These are phyloP conservation scores for Monosporascus ibericus DNA, from an alignment of 2,329 filamentous ascomycete genomes.

Conservation along the genomic window DNA sequence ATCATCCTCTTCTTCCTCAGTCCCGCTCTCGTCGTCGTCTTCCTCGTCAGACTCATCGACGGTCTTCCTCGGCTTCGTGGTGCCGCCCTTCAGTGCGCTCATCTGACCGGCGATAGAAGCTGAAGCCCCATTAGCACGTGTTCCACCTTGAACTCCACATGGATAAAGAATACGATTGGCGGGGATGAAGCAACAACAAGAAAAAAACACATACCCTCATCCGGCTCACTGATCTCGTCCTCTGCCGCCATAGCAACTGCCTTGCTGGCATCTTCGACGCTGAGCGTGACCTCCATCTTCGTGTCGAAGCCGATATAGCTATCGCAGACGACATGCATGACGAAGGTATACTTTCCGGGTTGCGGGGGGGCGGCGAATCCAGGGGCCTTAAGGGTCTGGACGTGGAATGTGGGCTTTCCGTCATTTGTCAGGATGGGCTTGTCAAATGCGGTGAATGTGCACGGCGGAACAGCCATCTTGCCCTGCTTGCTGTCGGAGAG, in stretches of 20 bases:
- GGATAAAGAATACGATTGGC: too few relatives aligned
- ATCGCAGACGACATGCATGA: constrained; percentile 89
- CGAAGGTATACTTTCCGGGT: constrained; percentile 87
- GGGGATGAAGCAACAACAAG: too few relatives aligned
- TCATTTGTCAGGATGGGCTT: constrained; percentile 75
- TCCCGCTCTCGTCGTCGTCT: constrained; percentile 80
- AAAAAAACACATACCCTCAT: constrained; percentile 68
- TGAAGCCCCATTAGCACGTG: constrained; percentile 33
- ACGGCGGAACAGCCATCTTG: constrained; percentile 93
- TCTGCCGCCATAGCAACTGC: constrained; percentile 74
- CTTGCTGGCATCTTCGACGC: constrained; percentile 84
- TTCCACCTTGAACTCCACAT: neutral
- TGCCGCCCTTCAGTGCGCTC: constrained; percentile 73
- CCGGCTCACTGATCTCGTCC: constrained; percentile 95
- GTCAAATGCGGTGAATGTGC: constrained; percentile 90
- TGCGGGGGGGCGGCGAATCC: constrained; percentile 91
- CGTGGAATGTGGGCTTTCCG: constrained; percentile 84
- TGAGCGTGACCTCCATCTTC: constrained; percentile 82
- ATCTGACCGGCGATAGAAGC: constrained; percentile 89
- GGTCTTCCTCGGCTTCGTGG: constrained; percentile 51
- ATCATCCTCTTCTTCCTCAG: constrained; percentile 64
- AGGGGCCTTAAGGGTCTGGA: constrained; percentile 90
- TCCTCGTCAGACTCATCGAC: constrained; percentile 52
- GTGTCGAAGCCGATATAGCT: constrained; percentile 92
- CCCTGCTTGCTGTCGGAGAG: constrained; percentile 89